Evolutionary conservation across 257 asterid genomes (phyloP).

Genomic region (Linaria vulgaris): DNA sequence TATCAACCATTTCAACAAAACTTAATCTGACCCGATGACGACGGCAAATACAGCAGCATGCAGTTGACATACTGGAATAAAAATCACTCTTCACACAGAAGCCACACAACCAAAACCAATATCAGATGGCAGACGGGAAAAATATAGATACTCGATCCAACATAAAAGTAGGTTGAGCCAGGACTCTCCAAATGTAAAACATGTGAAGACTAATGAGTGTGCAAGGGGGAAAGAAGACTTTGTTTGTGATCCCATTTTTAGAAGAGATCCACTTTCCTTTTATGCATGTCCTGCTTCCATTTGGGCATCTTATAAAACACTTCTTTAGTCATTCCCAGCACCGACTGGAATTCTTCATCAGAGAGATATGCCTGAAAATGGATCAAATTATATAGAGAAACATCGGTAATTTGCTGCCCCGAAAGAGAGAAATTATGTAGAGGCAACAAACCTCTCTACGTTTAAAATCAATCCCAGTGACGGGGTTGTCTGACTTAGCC

Average conservation of each 20-base stretch:
- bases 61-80: slow-evolving; percentile 12
- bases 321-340: slow-evolving; percentile 66
- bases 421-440: background rate
- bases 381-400: slow-evolving; percentile 10
- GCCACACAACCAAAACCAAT: slow-evolving; percentile 34
- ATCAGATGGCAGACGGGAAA: slow-evolving; percentile 25
- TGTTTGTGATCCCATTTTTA: slow-evolving; percentile 25
- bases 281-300: slow-evolving; percentile 88
- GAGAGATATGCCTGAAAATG: slow-evolving; percentile 77
- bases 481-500: slow-evolving; percentile 84
- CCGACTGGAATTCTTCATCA: slow-evolving; percentile 63
- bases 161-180: slow-evolving; percentile 34
- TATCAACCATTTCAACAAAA: slow-evolving; percentile 43
- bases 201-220: slow-evolving; percentile 19
- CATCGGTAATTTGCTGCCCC: no score
- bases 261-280: slow-evolving; percentile 85
- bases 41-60: slow-evolving; percentile 18
- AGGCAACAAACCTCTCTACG: slow-evolving; percentile 68
- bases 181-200: slow-evolving; percentile 22
- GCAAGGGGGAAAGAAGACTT: slow-evolving; percentile 13
- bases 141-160: slow-evolving; percentile 30
- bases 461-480: slow-evolving; percentile 67
- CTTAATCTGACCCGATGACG: slow-evolving; percentile 23
- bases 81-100: slow-evolving; percentile 37
- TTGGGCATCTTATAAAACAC: slow-evolving; percentile 66